Base-by-base conservation (phyloP, 2,329 filamentous ascomycete species). In the Colletotrichum melonis region DNA sequence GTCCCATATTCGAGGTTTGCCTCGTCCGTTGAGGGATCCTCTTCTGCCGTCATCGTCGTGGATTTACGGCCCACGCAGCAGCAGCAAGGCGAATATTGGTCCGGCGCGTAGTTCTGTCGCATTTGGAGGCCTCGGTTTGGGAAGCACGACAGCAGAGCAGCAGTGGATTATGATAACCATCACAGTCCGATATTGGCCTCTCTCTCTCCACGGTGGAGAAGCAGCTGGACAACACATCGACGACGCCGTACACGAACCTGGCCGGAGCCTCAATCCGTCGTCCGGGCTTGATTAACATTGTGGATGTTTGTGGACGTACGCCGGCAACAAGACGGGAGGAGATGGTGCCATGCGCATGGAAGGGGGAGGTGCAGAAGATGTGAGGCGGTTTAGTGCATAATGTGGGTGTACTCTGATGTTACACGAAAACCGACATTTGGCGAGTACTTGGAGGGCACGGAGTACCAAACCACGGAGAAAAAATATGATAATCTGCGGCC, bases 11-110 rank as follows among this genome's bases (percentile, higher is more conserved):
- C 7, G 54, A 64, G 19, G 54, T 38, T 65, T 58, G 59, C 70
- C 42, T 64, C 55, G 42, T 24, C 55, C 14, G 32, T 54, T 22
- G 42, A 35, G 19, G 67, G 66, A 59, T 64, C 54, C 38, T 60
- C 54, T 42, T n/a, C 32, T 70, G n/a, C 66, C 59, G 70, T 69
- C 70, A 73, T 62, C 24, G 26, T 55, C 52, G 42, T n/a, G 59
- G 54, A 26, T 69, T 63, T n/a, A 9, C 49, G 24, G 22, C 32
- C 28, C 30, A 64, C 30, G 14, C 14, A n/a, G 62, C 46, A 63
- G 38, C n/a, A 63, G 38, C 26, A 63, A 52, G 60, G 42, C 42
- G 32, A 63, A 26, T 7, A 1, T 12, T 28, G 30, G 26, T 3
- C n/a, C 16, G 28, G 42, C 42, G 7, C 42, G 19, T n/a, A 8